These are phyloP conservation scores for Pseudogymnoascus sp. DNA, from an alignment of 2,329 filamentous ascomycete genomes.

Conservation along the genomic window DNA sequence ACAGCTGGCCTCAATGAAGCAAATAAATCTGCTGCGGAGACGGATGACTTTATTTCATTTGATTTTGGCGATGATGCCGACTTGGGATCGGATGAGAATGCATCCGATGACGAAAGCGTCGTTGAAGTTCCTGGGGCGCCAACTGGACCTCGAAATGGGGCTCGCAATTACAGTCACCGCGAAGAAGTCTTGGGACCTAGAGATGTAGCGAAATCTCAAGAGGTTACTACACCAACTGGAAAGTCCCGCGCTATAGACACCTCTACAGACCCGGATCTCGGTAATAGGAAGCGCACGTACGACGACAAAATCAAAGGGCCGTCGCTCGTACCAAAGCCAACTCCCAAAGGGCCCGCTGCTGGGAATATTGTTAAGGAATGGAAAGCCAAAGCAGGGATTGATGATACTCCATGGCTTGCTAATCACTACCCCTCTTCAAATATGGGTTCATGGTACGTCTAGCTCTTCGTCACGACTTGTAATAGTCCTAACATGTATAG, in stretches of 20 bases:
- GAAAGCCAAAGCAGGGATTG: conserved; percentile 27
- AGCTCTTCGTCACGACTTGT: conserved; percentile 23
- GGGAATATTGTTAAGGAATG: conserved; percentile 37
- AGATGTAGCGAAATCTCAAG: conserved; percentile 8
- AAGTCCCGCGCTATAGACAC: conserved; percentile 11
- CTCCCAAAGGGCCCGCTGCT: conserved; percentile 15
- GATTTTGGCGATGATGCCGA: conserved; percentile 56
- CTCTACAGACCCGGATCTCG: conserved; percentile 40
- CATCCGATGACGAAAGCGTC: conserved; percentile 22
- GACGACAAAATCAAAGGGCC: conserved; percentile 52
- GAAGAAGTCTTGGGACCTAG: conserved; percentile 9
- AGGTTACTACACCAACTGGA: conserved; percentile 8
- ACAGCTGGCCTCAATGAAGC: conserved; percentile 42
- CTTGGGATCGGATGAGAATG: conserved; percentile 30
- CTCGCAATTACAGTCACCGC: conserved; percentile 8
- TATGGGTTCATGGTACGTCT: conserved; percentile 48
- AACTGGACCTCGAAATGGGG: conserved; percentile 18
- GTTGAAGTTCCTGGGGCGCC: conserved; percentile 22
- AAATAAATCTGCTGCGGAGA: conserved; percentile 46
- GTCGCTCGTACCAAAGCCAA: conserved; percentile 19
- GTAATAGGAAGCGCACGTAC: conserved; percentile 67
- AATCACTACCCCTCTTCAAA: conserved; percentile 49
- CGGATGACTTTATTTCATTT: conserved; percentile 86
- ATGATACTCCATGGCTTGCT: conserved; percentile 55
- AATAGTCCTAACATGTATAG: conserved; percentile 35